Base-by-base conservation (phyloP, 164 flowering plant species). In the Tinospora cordifolia region DNA sequence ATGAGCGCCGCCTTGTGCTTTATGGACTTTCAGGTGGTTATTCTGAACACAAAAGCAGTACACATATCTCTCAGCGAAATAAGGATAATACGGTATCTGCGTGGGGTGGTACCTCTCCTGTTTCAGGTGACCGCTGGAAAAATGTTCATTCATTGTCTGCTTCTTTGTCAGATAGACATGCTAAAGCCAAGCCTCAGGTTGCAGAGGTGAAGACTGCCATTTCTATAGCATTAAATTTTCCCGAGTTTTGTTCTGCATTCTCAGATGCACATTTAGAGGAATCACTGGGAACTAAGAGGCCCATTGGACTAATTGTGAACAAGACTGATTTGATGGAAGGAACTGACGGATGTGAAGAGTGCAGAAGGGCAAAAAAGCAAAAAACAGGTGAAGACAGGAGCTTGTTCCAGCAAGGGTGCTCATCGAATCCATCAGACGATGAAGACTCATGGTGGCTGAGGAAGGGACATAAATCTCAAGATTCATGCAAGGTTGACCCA, bases 321-420 rank as follows among this genome's bases (percentile, higher is more conserved):
- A 83, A 74, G 71, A 58, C 67, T 15, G 90, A 90, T 54, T 11
- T 30, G 12, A 70, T 64, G 34, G 98, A 86, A 77, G 96, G 82
- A 71, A 86, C 95, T 49, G 86, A 85, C 80, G 94, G 92, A 7
- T 95, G 98, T 82, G 98, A 92, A 78, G 98, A 91, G 76, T 92
- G 99, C 74, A 87, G 75, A 75, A 85, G 79, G 70, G 86, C 77
- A 39, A 95, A 95, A 79, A 86, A 83, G 74, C 99, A 86, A 68
- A 95, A 86, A 68, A 17, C 79, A 49, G 79, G 82, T 74, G 96
- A 88, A 62, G 97, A 91, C 21, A 80, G 81, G 71, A 85, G 77
- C 68, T 76, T 86, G 13, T 75, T 71, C 63, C 59, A 77, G 57
- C 90, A 79, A 69, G 84, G 77, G 22, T 67, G 71, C 62, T 78